These are phyloP conservation scores for Pleurostoma richardsiae DNA, from an alignment of 2,329 filamentous ascomycete species.

Conservation along the genomic window DNA sequence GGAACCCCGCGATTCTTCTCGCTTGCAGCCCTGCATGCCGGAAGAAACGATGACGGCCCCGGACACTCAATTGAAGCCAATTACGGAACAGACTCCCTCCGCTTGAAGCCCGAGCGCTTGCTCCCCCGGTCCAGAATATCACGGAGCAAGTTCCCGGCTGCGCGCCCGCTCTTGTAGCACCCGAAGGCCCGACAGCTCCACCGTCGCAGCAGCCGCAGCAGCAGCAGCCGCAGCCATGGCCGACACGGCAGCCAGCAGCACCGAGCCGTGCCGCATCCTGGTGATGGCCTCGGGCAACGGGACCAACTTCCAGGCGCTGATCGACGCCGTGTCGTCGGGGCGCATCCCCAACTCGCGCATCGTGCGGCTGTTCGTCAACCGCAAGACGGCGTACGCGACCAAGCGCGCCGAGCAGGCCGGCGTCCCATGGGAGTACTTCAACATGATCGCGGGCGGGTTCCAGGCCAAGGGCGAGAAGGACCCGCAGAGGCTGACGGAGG, in stretches of 20 bases:
- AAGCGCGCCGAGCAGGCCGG: constrained; percentile 36
- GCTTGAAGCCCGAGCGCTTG: too few species aligned
- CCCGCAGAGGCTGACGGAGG: constrained; percentile 43
- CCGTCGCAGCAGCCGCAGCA: too few species aligned
- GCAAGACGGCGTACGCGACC: constrained; percentile 39
- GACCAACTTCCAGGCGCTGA: constrained; percentile 73
- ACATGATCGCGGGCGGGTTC: constrained; percentile 69
- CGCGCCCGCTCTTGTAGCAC: too few species aligned
- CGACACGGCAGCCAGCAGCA: constrained; percentile 2
- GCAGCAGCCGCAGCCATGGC: neutral
- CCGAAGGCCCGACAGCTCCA: too few species aligned
- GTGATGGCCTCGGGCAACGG: constrained; percentile 71
- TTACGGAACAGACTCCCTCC: too few species aligned
- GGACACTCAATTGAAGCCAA: too few species aligned
- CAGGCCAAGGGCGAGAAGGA: constrained; percentile 55
- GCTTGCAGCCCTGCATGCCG: too few species aligned
- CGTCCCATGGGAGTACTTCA: constrained; percentile 78
- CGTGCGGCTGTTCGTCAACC: constrained; percentile 41
- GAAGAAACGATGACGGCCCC: too few species aligned
- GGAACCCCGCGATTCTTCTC: too few species aligned
- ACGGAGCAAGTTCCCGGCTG: too few species aligned
- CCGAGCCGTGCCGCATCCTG: constrained; percentile 44
- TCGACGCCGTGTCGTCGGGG: constrained; percentile 37
- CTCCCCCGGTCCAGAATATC: too few species aligned
- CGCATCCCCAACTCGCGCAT: constrained; percentile 36